phyloP scores from a whole-genome alignment of 805 yeast genomes.

The Yamadazyma insecticola region DNA sequence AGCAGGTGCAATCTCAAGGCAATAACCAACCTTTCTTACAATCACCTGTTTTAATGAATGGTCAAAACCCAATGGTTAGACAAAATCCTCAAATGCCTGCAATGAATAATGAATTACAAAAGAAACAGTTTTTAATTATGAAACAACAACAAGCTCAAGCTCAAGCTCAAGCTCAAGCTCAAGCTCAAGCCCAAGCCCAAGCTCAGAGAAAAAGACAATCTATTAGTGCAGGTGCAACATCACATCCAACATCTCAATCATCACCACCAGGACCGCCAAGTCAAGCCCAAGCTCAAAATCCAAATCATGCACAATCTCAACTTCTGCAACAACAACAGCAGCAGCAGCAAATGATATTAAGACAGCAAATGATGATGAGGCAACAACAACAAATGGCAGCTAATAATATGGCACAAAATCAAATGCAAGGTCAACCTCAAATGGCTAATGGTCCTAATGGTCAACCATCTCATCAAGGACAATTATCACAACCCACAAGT shows the following conservation, averaged over 20 bases:
- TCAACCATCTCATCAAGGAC: too few relatives aligned
- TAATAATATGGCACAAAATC: slow-evolving; percentile 6
- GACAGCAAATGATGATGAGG: slow-evolving; percentile 22
- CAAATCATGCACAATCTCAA: slow-evolving; percentile 2
- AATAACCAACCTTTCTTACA: slow-evolving; percentile 14
- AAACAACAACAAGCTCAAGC: slow-evolving; percentile 10
- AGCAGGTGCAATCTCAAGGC: slow-evolving; percentile 14
- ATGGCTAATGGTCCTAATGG: too few relatives aligned
- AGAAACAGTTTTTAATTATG: slow-evolving; percentile 16
- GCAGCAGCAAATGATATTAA: slow-evolving; percentile 21
- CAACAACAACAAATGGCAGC: slow-evolving; percentile 13
- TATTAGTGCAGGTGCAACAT: too few relatives aligned
- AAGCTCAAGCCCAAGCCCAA: background rate
- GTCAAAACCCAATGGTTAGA: slow-evolving; percentile 4
- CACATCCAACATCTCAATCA: background rate
- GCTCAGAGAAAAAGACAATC: background rate
- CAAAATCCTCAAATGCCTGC: too few relatives aligned
- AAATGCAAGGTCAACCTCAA: slow-evolving; percentile 10
- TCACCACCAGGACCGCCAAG: background rate
- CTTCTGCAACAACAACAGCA: slow-evolving; percentile 16
- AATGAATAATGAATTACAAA: slow-evolving; percentile 15
- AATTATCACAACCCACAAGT: too few relatives aligned
- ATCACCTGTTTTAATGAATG: slow-evolving; percentile 12
- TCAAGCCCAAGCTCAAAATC: slow-evolving; percentile 1
- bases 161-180: slow-evolving; percentile 7